phyloP scores from a whole-genome alignment of 257 asterid genomes.

The Capsicum baccatum region DNA sequence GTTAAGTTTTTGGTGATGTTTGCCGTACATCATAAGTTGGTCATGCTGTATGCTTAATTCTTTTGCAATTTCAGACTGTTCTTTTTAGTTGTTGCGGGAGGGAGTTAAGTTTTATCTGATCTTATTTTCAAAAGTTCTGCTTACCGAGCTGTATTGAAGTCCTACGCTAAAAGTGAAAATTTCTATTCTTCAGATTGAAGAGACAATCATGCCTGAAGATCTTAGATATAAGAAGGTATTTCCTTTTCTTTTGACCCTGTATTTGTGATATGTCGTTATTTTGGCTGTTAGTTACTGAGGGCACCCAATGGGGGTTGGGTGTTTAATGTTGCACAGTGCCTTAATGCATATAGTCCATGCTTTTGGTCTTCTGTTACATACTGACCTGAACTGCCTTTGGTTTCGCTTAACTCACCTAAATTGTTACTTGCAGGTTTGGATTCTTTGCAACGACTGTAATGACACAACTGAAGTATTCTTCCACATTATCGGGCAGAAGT shows the following conservation, averaged over 20 bases:
- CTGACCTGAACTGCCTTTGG: neutral
- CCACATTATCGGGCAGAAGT: conserved; percentile 91
- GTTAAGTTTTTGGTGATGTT: neutral
- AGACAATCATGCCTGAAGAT: conserved; percentile 84
- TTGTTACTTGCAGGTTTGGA: conserved; percentile 71
- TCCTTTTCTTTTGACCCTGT: neutral
- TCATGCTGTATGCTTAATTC: neutral
- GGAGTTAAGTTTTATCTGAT: neutral
- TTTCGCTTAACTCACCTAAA: neutral
- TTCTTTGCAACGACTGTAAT: conserved; percentile 92
- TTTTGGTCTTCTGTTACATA: neutral
- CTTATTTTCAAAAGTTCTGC: neutral
- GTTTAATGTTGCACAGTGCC: neutral
- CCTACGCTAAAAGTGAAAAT: neutral
- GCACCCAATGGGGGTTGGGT: neutral
- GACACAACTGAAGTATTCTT: conserved; percentile 90
- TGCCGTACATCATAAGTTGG: neutral
- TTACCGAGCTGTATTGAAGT: neutral
- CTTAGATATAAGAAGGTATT: conserved; percentile 84
- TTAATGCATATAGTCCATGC: neutral
- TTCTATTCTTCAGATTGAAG: conserved; percentile 61
- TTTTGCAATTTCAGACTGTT: conserved; percentile 7
- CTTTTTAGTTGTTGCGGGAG: neutral
- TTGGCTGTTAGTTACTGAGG: neutral
- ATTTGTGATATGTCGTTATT: neutral